phyloP scores from a whole-genome alignment of 2,329 filamentous ascomycete genomes.

The Microsporum audouinii region DNA sequence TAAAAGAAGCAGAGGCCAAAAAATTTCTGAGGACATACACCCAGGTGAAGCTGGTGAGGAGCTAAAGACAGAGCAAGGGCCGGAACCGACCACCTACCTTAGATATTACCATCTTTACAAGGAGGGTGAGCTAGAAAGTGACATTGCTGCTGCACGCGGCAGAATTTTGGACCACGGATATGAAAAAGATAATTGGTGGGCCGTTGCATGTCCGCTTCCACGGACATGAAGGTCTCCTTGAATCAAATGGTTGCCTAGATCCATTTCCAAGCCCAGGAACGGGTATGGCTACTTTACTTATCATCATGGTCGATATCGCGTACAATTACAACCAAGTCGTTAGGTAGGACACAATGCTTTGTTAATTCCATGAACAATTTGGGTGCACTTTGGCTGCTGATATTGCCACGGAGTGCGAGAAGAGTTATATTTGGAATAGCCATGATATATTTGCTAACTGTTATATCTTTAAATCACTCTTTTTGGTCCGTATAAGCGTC shows the following conservation, averaged over 20 bases:
- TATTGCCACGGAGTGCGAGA: too few species aligned
- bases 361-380: too few species aligned
- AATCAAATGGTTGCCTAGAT: background rate
- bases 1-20: background rate
- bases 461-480: too few species aligned
- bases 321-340: too few species aligned
- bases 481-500: too few species aligned
- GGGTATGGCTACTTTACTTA: too few species aligned
- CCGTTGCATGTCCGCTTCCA: conserved; percentile 43
- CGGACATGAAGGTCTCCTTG: background rate
- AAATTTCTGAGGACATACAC: background rate
- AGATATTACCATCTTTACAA: conserved; percentile 91
- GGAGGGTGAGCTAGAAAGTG: conserved; percentile 72
- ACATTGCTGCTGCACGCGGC: conserved; percentile 64
- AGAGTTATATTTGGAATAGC: too few species aligned
- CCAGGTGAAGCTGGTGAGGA: background rate
- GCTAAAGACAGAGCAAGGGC: conserved; percentile 14
- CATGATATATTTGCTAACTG: too few species aligned
- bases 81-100: conserved; percentile 46
- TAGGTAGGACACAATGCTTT: too few species aligned
- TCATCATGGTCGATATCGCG: too few species aligned
- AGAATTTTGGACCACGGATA: conserved; percentile 69
- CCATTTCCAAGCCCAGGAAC: too few species aligned
- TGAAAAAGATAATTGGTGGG: conserved; percentile 99
- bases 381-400: too few species aligned